Evolutionary conservation across 352 stramenopile genomes (phyloP), one percentile per base, ranked within the genome.

Genomic region (Blastocystis sp.): DNA sequence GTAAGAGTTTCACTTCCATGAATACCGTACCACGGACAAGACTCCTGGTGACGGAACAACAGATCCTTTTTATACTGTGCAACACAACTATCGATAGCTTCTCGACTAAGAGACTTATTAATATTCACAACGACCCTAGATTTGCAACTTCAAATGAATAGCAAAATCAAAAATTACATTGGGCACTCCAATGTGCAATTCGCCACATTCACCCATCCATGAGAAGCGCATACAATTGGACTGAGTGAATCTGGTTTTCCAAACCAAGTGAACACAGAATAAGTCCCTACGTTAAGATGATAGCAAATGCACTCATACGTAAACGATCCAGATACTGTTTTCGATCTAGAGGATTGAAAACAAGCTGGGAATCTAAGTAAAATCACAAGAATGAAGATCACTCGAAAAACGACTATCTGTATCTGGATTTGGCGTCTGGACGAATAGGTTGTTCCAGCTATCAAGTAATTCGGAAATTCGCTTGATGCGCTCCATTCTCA

Each of bases 391-490:
- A 18, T 39, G 30, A 53, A 53, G 39, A 78, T 18, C 8, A 53
- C 26, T 56, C 43, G 34, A 55, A 34, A 56, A 18, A 34, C 34
- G 13, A 78, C 20, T 45, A n/a, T 37, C 20, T 34, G 53, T 47
- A 66, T 68, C 73, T 2, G 11, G 13, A 4, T 37, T 50, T 45
- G 54, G 20, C 37, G 43, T 66, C 30, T 78, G 66, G 50, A 69
- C 73, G 20, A 85, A 85, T 24, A 85, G 26, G 47, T 53, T 85
- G 47, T 85, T 85, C 73, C 73, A 85, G n/a, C 45, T 68, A 45
- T 85, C 73, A 6, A 85, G 73, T 50, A 85, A 39, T 68, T 65
- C 47, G 18, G 73, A 85, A 68, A 85, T 85, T 47, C 73, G 50
- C 39, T 85, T 85, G 13, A 85, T 62, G 59, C 47, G 53, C 24